A percentile compares a stretch with the other conserved stretches of the same genome.
These are phyloP conservation scores for Podospora bellae-mahoneyi DNA, from an alignment of 495 filamentous ascomycete species.

Conservation along the genomic window DNA sequence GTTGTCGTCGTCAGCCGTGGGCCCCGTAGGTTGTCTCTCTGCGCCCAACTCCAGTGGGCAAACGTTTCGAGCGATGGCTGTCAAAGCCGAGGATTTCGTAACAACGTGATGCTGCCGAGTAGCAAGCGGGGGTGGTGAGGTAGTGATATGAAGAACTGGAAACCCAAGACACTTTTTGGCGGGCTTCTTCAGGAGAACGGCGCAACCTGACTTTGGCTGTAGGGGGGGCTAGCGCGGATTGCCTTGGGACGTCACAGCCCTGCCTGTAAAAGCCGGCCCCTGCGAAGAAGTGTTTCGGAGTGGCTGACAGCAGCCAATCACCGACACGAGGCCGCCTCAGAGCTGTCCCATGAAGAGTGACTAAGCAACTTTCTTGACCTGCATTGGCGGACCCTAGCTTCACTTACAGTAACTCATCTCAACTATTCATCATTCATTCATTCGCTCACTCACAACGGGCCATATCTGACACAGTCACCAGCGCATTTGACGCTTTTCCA, in stretches of 20 bases:
- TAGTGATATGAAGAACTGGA: background rate
- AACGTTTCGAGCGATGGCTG: background rate
- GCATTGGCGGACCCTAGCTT: background rate
- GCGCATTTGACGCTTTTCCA: background rate
- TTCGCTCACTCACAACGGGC: background rate
- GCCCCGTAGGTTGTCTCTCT: background rate
- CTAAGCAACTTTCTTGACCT: background rate
- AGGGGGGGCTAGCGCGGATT: conserved; percentile 5
- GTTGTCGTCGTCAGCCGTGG: conserved; percentile 6
- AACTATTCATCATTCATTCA: background rate
- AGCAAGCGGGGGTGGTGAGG: background rate
- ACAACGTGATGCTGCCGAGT: background rate
- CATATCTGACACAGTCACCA: background rate
- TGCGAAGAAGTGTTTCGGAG: background rate
- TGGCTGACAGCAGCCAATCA: background rate
- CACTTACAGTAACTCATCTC: background rate
- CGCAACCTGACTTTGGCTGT: background rate
- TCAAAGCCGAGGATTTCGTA: background rate
- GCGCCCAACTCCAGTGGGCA: background rate
- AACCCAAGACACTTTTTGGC: too few species aligned
- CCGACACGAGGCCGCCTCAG: background rate
- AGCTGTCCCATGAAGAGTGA: background rate
- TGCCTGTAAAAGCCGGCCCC: background rate
- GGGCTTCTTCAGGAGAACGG: background rate
- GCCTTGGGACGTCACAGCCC: conserved; percentile 13